Evolutionary conservation across 106 monocot genomes (phyloP).

Genomic region (Triglochin maritima): DNA sequence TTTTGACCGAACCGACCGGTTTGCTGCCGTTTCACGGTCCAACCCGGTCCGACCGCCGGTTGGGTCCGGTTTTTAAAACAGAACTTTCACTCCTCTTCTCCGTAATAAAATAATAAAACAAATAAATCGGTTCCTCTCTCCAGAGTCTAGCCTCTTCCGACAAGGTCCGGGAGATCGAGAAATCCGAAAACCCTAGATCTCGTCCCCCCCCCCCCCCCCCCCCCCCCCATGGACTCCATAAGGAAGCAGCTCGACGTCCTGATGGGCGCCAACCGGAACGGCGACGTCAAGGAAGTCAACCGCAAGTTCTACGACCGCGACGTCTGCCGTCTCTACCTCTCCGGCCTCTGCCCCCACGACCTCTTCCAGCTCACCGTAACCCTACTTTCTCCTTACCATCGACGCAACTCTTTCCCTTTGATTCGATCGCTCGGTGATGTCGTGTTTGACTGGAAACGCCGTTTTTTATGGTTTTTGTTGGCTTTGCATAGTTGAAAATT

Average conservation of each 20-base stretch:
- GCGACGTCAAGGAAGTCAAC: constrained; percentile 76
- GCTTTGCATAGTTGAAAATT: not conserved
- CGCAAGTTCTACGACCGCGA: constrained; percentile 93
- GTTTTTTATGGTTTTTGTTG: too few relatives aligned
- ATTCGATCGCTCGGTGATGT: too few relatives aligned
- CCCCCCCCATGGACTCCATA: constrained; percentile 59
- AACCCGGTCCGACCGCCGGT: too few relatives aligned
- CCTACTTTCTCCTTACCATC: not conserved
- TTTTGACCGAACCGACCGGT: too few relatives aligned
- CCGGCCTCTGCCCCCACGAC: constrained; percentile 95
- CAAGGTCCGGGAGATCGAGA: too few relatives aligned
- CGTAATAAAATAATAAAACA: too few relatives aligned
- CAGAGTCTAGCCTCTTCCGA: too few relatives aligned
- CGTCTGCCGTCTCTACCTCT: constrained; percentile 76
- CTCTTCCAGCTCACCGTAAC: constrained; percentile 91
- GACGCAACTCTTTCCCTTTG: not conserved
- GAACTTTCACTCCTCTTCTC: too few relatives aligned
- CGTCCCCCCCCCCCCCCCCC: not conserved
- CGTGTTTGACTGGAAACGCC: too few relatives aligned
- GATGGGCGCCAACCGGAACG: constrained; percentile 96
- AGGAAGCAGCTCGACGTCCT: constrained; percentile 90
- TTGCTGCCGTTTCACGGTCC: too few relatives aligned
- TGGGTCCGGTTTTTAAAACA: too few relatives aligned
- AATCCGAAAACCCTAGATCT: constrained; percentile 3
- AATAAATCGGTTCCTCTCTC: too few relatives aligned